phyloP scores from a whole-genome alignment of 2,329 filamentous ascomycete genomes.

The Cytospora piceicola region DNA sequence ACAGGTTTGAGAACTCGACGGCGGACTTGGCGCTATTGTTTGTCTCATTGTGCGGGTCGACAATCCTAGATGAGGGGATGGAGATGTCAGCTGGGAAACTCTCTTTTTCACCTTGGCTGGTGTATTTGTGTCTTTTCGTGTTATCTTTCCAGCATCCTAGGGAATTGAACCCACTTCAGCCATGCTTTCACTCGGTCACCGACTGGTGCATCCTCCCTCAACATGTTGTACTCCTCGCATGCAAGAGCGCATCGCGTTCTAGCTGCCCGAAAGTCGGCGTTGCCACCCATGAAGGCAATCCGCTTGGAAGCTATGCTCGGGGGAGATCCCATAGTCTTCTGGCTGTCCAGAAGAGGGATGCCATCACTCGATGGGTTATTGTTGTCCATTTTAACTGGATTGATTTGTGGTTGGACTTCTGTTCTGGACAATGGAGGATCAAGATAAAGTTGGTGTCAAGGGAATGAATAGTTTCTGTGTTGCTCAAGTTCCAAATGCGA shows the following conservation, averaged over 20 bases:
- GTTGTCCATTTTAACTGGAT: neutral
- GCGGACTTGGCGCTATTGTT: conserved; percentile 33
- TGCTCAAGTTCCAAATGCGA: too few relatives aligned
- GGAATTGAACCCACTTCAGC: conserved; percentile 34
- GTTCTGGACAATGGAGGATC: too few relatives aligned
- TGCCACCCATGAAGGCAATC: conserved; percentile 37
- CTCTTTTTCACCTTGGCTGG: neutral
- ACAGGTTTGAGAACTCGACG: conserved; percentile 34
- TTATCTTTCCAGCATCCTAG: neutral
- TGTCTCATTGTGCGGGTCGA: conserved; percentile 34
- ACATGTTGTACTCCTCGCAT: conserved; percentile 38
- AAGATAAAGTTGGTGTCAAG: neutral
- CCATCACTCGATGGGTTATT: neutral
- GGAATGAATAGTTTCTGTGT: too few relatives aligned
- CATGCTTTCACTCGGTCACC: conserved; percentile 35
- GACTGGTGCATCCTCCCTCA: conserved; percentile 37
- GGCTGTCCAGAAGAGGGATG: neutral
- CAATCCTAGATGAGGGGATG: conserved; percentile 33
- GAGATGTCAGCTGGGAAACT: neutral
- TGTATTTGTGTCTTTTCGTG: neutral
- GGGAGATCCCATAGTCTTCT: neutral
- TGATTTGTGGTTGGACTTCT: neutral
- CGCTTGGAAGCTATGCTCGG: conserved; percentile 1
- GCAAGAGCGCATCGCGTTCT: conserved; percentile 37
- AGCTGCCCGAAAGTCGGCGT: conserved; percentile 38